Percentiles rank a stretch among this genome's conserved stretches.
These are phyloP conservation scores for Neopestalotiopsis sp. DNA, from an alignment of 2,329 filamentous ascomycete genomes.

Conservation along the genomic window DNA sequence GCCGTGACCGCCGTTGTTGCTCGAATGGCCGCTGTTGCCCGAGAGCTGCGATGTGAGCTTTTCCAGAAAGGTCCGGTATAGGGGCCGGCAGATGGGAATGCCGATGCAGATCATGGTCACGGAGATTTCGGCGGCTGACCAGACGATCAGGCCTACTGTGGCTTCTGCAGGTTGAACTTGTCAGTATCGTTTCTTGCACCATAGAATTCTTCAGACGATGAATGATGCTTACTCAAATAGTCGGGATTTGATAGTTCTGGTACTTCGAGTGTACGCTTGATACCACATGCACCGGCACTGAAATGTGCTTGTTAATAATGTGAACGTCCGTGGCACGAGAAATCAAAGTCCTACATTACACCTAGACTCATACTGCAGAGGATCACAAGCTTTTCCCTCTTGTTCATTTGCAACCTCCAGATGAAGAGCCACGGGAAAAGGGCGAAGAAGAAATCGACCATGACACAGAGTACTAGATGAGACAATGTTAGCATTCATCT, in stretches of 20 bases:
- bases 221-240: constrained; percentile 1
- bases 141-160: constrained; percentile 13
- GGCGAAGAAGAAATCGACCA: constrained; percentile 21
- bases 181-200: background rate
- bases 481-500: background rate
- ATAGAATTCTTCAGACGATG: background rate
- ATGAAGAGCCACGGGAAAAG: constrained; percentile 19
- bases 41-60: constrained; percentile 8
- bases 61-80: constrained; percentile 18
- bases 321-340: background rate
- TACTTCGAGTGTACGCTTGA: constrained; percentile 14
- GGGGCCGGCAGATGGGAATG: constrained; percentile 27
- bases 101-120: constrained; percentile 28
- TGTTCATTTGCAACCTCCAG: constrained; percentile 15
- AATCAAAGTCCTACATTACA: background rate
- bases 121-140: constrained; percentile 16
- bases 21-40: background rate
- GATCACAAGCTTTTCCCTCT: constrained; percentile 17
- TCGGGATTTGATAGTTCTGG: constrained; percentile 2
- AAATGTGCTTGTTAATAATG: background rate
- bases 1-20: background rate
- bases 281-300: constrained; percentile 13
- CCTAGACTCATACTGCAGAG: constrained; percentile 15
- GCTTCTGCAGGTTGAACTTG: background rate
- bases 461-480: constrained; percentile 13